Evolutionary conservation across 2,329 filamentous ascomycete species (phyloP), one percentile per base, ranked within the genome.

Genomic region (Orbilia javanica): DNA sequence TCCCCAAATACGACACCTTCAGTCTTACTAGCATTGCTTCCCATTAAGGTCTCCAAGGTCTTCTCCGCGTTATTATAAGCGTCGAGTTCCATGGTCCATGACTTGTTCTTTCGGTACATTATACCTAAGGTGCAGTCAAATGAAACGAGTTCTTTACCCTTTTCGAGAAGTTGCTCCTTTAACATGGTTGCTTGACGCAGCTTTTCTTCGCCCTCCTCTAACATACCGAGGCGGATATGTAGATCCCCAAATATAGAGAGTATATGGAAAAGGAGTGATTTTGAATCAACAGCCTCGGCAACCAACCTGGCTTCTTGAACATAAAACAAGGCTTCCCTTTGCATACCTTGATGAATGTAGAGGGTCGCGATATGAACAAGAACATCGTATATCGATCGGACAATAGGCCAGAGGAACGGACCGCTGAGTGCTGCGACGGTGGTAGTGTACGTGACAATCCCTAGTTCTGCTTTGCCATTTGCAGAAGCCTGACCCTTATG

Each of bases 251-350:
- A 81, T 80, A 87, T 81, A 60, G 85, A 84, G 81, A 86, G 83
- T 53, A 86, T 86, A 44, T 86, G 84, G 20, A 86, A 84, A 29
- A 86, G 83, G 1, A 87, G 84, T 11, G 90, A 86, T 39, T 88
- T 86, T 0, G 92, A 90, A 57, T 88, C 86, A 7, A 92, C 88
- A n/a, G 88, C 89, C 74, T 88, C 87, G 22, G 93, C 93, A 76
- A 97, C 88, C 81, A 92, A 93, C 67, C 91, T 87, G 0, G 94
- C 94, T 81, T 96, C 92, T 80, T 97, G 92, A 0, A 92, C 91
- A 81, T 97, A 96, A 83, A 94, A 96, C 0, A 95, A 85, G 1
- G 95, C 95, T 83, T 98, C 95, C 77, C 93, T 90, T 80, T 94
- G 93, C 84, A 97, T 88, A 29, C 96, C 96, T 79, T 96, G 89